phyloP scores from a whole-genome alignment of 139 green algal genomes.

The Edaphochlamys debaryana region DNA sequence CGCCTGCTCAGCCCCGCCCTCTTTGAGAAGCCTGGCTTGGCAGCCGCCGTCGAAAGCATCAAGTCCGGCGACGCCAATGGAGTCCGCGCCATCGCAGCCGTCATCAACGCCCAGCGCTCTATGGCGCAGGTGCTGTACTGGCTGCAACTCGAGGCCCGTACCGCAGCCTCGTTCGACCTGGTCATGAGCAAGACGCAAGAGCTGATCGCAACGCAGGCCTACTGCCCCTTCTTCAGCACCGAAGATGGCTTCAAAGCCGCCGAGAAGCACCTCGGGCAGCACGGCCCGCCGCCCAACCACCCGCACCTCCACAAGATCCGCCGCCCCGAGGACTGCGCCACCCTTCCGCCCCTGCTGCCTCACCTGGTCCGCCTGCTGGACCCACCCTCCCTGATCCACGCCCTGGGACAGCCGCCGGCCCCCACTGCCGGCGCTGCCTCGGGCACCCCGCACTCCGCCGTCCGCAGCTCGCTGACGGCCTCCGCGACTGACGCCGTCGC shows the following conservation, averaged over 20 bases:
- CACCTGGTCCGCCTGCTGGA: no score
- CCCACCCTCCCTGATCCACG: neutral
- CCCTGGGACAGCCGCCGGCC: no score
- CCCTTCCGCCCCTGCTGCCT: no score
- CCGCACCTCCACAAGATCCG: no score
- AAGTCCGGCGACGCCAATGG: neutral
- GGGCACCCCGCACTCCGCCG: no score
- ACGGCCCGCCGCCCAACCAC: no score
- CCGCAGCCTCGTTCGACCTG: neutral
- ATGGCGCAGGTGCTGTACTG: neutral
- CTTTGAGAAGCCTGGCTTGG: neutral
- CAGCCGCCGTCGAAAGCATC: no score
- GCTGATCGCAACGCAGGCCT: no score
- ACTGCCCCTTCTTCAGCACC: neutral
- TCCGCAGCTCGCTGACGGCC: neutral
- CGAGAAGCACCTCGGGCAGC: no score
- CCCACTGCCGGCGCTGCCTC: neutral
- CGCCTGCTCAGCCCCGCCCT: neutral
- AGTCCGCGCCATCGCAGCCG: neutral
- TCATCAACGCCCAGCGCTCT: neutral
- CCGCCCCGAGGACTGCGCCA: no score
- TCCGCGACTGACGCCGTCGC: neutral
- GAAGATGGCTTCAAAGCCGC: no score
- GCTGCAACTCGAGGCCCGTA: neutral
- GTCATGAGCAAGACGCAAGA: neutral